Percentiles rank a stretch among this genome's conserved stretches.
Conservation (phyloP, 768 basidiomycete species). For the Pilatotrama ljubarskyi region DNA sequence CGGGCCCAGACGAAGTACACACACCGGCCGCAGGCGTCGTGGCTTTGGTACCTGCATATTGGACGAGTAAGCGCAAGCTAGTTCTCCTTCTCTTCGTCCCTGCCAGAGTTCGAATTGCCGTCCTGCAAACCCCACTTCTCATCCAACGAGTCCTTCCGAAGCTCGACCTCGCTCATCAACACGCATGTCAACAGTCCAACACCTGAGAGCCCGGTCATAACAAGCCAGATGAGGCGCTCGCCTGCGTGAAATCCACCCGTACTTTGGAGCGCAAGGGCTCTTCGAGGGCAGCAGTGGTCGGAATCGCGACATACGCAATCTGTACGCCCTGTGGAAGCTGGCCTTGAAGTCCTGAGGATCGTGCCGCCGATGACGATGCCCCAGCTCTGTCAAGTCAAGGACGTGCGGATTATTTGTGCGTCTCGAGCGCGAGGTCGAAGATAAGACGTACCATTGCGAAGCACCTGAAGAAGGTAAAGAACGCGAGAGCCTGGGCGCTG, state of each 20-base stretch:
- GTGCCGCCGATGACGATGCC: slow-evolving; percentile 39
- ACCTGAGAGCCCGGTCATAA: slow-evolving; percentile 42
- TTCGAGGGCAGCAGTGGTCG: slow-evolving; percentile 36
- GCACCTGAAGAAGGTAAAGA: slow-evolving; percentile 31
- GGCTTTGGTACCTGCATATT: too few relatives aligned
- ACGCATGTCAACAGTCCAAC: slow-evolving; percentile 37
- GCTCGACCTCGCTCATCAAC: slow-evolving; percentile 32
- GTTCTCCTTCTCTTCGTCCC: too few relatives aligned
- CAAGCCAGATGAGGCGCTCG: slow-evolving; percentile 41
- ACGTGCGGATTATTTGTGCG: too few relatives aligned
- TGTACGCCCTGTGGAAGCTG: slow-evolving; percentile 27
- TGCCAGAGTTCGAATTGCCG: not conserved
- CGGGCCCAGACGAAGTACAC: too few relatives aligned
- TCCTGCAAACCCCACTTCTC: slow-evolving; percentile 17
- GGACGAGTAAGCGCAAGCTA: too few relatives aligned
- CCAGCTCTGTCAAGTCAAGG: slow-evolving; percentile 18
- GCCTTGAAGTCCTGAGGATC: slow-evolving; percentile 33
- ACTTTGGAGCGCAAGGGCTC: slow-evolving; percentile 37
- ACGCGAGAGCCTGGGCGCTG: slow-evolving; percentile 40
- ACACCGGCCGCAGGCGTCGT: too few relatives aligned
- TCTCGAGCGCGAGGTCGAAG: not conserved
- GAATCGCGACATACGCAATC: slow-evolving; percentile 41
- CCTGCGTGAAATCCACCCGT: slow-evolving; percentile 41
- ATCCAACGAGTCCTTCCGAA: slow-evolving; percentile 16
- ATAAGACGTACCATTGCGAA: slow-evolving; percentile 23